A percentile compares a stretch with the other conserved stretches of the same genome.
Evolutionary conservation across 1,139 yeast genomes (phyloP).

Genomic region (Hyphopichia burtonii): DNA sequence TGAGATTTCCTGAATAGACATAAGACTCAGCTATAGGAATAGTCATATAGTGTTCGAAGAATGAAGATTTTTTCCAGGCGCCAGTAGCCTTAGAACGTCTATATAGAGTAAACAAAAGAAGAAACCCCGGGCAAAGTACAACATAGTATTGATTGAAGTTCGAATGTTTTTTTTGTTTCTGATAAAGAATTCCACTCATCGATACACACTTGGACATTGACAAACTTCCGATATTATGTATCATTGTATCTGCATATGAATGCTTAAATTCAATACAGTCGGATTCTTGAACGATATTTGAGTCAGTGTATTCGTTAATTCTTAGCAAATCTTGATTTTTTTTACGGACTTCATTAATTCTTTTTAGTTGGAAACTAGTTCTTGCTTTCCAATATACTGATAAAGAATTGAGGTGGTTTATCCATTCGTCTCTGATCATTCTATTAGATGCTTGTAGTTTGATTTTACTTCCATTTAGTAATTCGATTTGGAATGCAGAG

Average conservation of each 20-base stretch:
- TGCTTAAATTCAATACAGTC: constrained; percentile 55
- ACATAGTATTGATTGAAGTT: constrained; percentile 61
- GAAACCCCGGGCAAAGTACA: constrained; percentile 66
- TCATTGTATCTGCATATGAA: constrained; percentile 52
- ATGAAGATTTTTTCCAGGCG: constrained; percentile 40
- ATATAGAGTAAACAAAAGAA: constrained; percentile 51
- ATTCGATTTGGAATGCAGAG: constrained; percentile 52
- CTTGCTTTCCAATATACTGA: constrained; percentile 60
- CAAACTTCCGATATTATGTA: constrained; percentile 56
- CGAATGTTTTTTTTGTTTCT: constrained; percentile 68
- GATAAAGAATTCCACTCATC: constrained; percentile 62
- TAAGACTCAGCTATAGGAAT: constrained; percentile 69
- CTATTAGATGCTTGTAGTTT: constrained; percentile 57
- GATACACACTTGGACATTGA: constrained; percentile 62
- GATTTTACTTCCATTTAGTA: constrained; percentile 48
- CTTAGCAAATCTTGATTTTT: constrained; percentile 47
- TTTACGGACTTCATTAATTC: constrained; percentile 37
- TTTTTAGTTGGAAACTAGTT: constrained; percentile 38
- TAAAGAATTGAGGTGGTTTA: constrained; percentile 43
- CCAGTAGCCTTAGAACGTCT: constrained; percentile 49
- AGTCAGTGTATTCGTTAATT: constrained; percentile 59
- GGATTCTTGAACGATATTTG: constrained; percentile 49
- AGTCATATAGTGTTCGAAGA: constrained; percentile 50
- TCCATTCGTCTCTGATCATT: constrained; percentile 64
- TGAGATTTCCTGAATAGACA: constrained; percentile 67